A percentile compares a stretch with the other conserved stretches of the same genome.
These are phyloP conservation scores for Trichoderma breve DNA, from an alignment of 2,329 filamentous ascomycete species.

Conservation along the genomic window DNA sequence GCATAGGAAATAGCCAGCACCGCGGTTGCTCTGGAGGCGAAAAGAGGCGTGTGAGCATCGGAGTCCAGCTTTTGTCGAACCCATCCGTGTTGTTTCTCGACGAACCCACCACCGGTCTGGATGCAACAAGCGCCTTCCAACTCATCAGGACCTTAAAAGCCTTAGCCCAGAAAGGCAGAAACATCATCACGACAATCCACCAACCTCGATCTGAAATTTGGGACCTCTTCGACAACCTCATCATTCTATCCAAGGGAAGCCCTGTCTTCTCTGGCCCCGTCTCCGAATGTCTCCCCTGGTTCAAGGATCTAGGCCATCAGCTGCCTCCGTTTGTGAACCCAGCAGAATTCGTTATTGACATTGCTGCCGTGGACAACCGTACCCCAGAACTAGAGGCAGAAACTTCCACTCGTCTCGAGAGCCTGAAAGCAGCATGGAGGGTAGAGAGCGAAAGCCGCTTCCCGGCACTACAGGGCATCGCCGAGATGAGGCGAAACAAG, in stretches of 20 bases:
- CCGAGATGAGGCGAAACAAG: constrained; percentile 19
- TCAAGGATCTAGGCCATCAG: constrained; percentile 57
- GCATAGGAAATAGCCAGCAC: constrained; percentile 68
- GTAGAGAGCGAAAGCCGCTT: constrained; percentile 35
- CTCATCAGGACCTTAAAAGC: constrained; percentile 67
- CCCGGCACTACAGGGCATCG: constrained; percentile 22
- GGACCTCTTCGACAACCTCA: constrained; percentile 70
- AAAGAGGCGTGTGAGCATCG: constrained; percentile 73
- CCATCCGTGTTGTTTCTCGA: constrained; percentile 76
- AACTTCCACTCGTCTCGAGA: constrained; percentile 58
- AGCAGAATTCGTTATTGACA: constrained; percentile 72
- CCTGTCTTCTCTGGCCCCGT: constrained; percentile 66
- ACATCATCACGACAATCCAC: constrained; percentile 72
- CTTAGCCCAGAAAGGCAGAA: constrained; percentile 66
- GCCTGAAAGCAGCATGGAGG: constrained; percentile 60
- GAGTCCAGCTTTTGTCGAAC: constrained; percentile 75
- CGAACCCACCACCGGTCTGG: constrained; percentile 75
- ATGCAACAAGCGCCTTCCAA: constrained; percentile 74
- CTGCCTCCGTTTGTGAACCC: constrained; percentile 74
- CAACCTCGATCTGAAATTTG: constrained; percentile 78
- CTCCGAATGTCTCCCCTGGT: constrained; percentile 61
- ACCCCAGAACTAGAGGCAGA: constrained; percentile 62
- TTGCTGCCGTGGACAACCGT: constrained; percentile 71
- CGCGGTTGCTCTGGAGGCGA: constrained; percentile 78
- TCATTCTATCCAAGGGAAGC: constrained; percentile 65